phyloP scores from a whole-genome alignment of 2,329 filamentous ascomycete species.

The Colletotrichum musicola region DNA sequence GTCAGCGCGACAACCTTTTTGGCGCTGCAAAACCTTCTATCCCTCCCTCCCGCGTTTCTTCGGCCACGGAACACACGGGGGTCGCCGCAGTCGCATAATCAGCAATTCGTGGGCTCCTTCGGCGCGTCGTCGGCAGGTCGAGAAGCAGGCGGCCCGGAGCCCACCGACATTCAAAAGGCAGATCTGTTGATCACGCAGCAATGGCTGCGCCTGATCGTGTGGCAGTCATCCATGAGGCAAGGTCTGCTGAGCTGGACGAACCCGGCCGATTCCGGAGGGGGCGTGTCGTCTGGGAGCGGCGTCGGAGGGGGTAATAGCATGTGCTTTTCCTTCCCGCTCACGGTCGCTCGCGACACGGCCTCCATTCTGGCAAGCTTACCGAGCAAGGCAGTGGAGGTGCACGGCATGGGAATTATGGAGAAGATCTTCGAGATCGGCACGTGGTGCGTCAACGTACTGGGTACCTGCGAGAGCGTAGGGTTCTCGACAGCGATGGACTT shows the following conservation, averaged over 20 bases:
- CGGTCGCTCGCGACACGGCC: conserved; percentile 71
- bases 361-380: conserved; percentile 56
- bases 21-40: conserved; percentile 50
- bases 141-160: conserved; percentile 48
- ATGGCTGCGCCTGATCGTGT: conserved; percentile 79
- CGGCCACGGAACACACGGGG: conserved; percentile 40
- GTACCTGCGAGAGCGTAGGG: conserved; percentile 48
- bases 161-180: conserved; percentile 75
- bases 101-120: conserved; percentile 29
- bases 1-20: conserved; percentile 51
- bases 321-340: conserved; percentile 71
- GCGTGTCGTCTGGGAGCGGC: conserved; percentile 9
- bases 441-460: conserved; percentile 59
- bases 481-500: conserved; percentile 48
- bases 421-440: conserved; percentile 63
- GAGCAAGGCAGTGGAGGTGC: conserved; percentile 57
- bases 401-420: conserved; percentile 63
- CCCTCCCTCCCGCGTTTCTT: conserved; percentile 49
- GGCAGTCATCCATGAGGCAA: conserved; percentile 77
- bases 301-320: conserved; percentile 55
- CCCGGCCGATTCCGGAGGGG: conserved; percentile 36
- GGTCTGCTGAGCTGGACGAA: conserved; percentile 68
- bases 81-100: conserved; percentile 45
- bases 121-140: conserved; percentile 27
- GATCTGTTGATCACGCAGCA: conserved; percentile 78